Evolutionary conservation across 352 stramenopile species (phyloP), one percentile per base, ranked within the genome.

Genomic region (Pythium scleroteichum): DNA sequence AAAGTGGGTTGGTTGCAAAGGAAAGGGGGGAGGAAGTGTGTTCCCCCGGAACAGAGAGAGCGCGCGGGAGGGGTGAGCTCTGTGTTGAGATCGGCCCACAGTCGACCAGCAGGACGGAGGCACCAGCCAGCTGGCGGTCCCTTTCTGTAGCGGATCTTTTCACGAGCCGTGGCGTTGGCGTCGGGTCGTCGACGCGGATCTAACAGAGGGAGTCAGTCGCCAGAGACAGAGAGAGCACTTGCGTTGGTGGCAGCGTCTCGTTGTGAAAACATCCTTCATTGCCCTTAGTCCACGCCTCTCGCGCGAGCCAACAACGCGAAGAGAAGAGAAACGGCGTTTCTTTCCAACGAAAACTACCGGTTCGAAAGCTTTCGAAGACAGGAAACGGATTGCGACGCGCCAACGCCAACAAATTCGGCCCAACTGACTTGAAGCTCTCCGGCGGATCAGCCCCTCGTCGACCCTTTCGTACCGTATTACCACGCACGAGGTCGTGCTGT

Each of bases 1-100:
- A 66, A 66, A 49, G 39, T 51, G 39, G 29, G 52, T 59, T 59
- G 51, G 51, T 58, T 17, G 35, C 38, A 52, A 39, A 35, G 46
- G 29, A 35, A 35, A 35, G 29, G 14, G 46, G 46, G 46, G 16
- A 44, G 7, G 38, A 44, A 44, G 17, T 20, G 38, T 44, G 13
- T 35, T 20, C 38, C 38, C 13, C 17, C 38, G 38, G 24, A 52
- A 52, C 24, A 60, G 40, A 41, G 41, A 53, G 22, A 23, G 45
- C 14, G 17, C 29, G 35, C 14, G 23, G 55, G 55, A 50, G 55
- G 48, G 57, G 17, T 58, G 48, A 64, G 17, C 57, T 64, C 57
- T 58, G 56, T 56, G 48, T 58, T 58, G 38, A 38, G 38, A 40
- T 17, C 35, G 17, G 14, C 39, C 17, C 19, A 64, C 35, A 58